Percentiles rank a stretch among this genome's conserved stretches.
These are phyloP conservation scores for Fusarium luffae DNA, from an alignment of 2,329 filamentous ascomycete genomes.

Conservation along the genomic window DNA sequence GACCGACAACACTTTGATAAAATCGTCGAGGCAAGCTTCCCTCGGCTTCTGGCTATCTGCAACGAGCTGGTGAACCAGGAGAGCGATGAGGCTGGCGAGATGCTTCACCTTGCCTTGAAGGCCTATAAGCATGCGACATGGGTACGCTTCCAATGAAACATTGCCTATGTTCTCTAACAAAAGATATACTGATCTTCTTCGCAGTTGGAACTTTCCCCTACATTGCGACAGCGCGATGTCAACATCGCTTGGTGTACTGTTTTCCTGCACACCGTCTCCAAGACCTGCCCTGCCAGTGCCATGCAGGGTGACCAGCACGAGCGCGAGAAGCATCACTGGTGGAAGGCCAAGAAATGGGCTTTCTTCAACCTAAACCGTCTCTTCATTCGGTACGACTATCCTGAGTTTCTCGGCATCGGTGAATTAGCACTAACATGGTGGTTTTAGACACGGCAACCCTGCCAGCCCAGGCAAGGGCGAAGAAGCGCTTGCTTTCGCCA, in stretches of 20 bases:
- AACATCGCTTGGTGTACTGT: constrained; percentile 97
- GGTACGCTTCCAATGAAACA: constrained; percentile 58
- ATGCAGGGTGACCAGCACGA: constrained; percentile 88
- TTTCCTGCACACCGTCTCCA: constrained; percentile 90
- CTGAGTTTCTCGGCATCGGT: neutral
- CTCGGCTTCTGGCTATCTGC: constrained; percentile 85
- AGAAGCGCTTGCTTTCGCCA: constrained; percentile 84
- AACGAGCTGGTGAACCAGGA: constrained; percentile 90
- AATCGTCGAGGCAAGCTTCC: constrained; percentile 92
- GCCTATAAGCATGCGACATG: constrained; percentile 98
- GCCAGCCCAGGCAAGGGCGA: constrained; percentile 77
- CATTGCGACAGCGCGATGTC: constrained; percentile 80
- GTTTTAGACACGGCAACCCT: constrained; percentile 85
- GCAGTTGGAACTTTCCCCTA: constrained; percentile 85
- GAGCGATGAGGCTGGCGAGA: constrained; percentile 94
- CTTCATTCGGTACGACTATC: constrained; percentile 78
- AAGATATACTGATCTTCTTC: constrained; percentile 44
- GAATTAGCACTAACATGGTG: constrained; percentile 4
- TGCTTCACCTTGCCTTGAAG: constrained; percentile 95
- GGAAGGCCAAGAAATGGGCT: constrained; percentile 99
- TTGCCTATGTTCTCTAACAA: neutral
- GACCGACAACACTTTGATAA: constrained; percentile 88
- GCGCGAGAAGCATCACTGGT: constrained; percentile 95
- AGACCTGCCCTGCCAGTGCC: constrained; percentile 80
- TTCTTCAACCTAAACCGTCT: constrained; percentile 97